Conservation (phyloP, 768 basidiomycete genomes). For the Roridomyces roridus region DNA sequence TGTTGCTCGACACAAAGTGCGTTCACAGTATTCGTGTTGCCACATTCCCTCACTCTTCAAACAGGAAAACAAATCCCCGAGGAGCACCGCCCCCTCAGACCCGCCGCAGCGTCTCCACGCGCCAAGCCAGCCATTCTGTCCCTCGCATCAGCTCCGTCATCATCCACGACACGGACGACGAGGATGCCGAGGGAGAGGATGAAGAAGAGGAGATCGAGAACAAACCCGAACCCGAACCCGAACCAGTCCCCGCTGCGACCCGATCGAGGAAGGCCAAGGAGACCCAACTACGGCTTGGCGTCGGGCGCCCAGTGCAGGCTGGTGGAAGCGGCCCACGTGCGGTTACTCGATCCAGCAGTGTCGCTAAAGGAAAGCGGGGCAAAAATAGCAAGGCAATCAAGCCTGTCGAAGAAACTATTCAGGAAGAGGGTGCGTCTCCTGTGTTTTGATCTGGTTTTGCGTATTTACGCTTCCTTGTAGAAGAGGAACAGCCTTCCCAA, state of each 20-base stretch:
- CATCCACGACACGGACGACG: slow-evolving; percentile 57
- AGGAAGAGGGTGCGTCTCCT: slow-evolving; percentile 53
- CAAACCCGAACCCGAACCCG: slow-evolving; percentile 28
- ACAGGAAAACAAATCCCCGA: slow-evolving; percentile 28
- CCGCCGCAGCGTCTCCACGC: slow-evolving; percentile 42
- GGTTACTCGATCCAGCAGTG: slow-evolving; percentile 63
- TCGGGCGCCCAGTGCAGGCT: slow-evolving; percentile 69
- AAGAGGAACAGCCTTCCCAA: slow-evolving; percentile 20
- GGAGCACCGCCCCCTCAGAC: slow-evolving; percentile 37
- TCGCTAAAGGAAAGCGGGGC: slow-evolving; percentile 54
- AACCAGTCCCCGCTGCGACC: slow-evolving; percentile 35
- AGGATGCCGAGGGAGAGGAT: slow-evolving; percentile 39
- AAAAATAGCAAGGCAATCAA: slow-evolving; percentile 58
- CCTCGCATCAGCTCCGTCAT: slow-evolving; percentile 52
- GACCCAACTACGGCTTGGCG: slow-evolving; percentile 70
- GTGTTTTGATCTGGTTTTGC: background rate
- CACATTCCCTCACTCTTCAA: slow-evolving; percentile 26
- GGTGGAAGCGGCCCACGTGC: slow-evolving; percentile 73
- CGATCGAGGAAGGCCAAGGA: slow-evolving; percentile 77
- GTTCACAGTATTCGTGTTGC: slow-evolving; percentile 20
- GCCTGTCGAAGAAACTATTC: slow-evolving; percentile 61
- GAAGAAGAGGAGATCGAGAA: slow-evolving; percentile 30
- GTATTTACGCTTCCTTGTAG: slow-evolving; percentile 8
- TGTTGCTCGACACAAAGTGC: slow-evolving; percentile 65
- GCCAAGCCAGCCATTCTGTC: slow-evolving; percentile 43